Percentiles rank a stretch among this genome's conserved stretches.
These are phyloP conservation scores for Jatropha curcas DNA, from an alignment of 345 rosid genomes.

Conservation along the genomic window DNA sequence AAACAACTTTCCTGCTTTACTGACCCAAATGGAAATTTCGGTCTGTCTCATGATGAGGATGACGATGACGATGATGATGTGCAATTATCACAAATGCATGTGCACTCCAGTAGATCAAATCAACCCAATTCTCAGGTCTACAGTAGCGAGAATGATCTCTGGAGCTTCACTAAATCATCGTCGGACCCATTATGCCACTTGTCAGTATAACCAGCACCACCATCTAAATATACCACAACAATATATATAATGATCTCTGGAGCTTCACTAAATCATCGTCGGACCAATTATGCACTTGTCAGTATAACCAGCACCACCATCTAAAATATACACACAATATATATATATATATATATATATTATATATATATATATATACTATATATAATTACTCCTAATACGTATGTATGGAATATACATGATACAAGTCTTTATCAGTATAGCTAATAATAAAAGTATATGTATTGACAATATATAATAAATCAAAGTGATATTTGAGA, in stretches of 20 bases:
- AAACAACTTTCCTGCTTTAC: conserved; percentile 46
- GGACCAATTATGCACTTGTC: conserved; percentile 54
- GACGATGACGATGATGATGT: conserved; percentile 35
- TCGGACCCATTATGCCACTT: conserved; percentile 51
- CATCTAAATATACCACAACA: neutral
- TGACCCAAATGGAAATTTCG: conserved; percentile 43
- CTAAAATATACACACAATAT: conserved; percentile 4
- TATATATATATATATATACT: neutral
- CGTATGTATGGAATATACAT: conserved; percentile 8
- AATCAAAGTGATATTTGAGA: conserved; percentile 1
- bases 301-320: conserved; percentile 34
- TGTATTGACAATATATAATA: neutral
- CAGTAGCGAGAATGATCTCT: conserved; percentile 49
- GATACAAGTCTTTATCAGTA: neutral
- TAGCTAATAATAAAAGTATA: conserved; percentile 10
- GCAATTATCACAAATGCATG: conserved; percentile 39
- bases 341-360: no score
- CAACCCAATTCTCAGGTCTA: conserved; percentile 22
- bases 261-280: conserved; percentile 59
- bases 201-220: conserved; percentile 45
- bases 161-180: conserved; percentile 68
- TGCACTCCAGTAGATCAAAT: conserved; percentile 35
- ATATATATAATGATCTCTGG: conserved; percentile 59
- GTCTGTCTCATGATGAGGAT: conserved; percentile 28
- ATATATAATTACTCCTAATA: no score